A percentile compares a stretch with the other conserved stretches of the same genome.
These are phyloP conservation scores for Acaromyces ingoldii DNA, from an alignment of 1,284 basidiomycete species.

Conservation along the genomic window DNA sequence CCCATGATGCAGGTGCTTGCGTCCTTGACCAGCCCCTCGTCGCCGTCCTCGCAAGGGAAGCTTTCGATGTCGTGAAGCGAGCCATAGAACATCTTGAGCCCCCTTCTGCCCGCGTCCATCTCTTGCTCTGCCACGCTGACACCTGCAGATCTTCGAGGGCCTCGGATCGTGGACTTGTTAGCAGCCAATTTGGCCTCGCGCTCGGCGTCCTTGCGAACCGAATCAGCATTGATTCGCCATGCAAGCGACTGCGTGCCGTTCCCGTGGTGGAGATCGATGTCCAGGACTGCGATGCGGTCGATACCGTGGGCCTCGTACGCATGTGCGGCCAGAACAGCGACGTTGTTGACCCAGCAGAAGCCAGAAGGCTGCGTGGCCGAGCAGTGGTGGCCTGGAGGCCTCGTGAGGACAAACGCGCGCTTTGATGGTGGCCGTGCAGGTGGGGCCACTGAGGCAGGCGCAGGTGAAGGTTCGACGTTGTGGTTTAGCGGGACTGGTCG, in stretches of 20 bases:
- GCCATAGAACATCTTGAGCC: slow-evolving; percentile 73
- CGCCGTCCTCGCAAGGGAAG: slow-evolving; percentile 89
- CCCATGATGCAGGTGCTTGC: slow-evolving; percentile 72
- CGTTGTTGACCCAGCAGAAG: slow-evolving; percentile 87
- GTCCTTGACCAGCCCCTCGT: slow-evolving; percentile 70
- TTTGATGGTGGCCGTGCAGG: too few species aligned
- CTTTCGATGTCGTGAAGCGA: slow-evolving; percentile 82
- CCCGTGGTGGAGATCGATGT: slow-evolving; percentile 85
- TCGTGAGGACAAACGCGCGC: slow-evolving; percentile 44
- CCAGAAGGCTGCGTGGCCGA: slow-evolving; percentile 63
- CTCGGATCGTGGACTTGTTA: background rate
- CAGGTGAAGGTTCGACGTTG: too few species aligned
- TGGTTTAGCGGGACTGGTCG: too few species aligned
- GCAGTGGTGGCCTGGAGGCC: slow-evolving; percentile 52
- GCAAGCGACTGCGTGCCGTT: slow-evolving; percentile 84
- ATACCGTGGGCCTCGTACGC: slow-evolving; percentile 79
- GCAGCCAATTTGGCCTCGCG: slow-evolving; percentile 19
- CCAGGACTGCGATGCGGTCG: slow-evolving; percentile 76
- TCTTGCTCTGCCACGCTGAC: slow-evolving; percentile 6
- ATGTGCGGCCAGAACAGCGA: slow-evolving; percentile 81
- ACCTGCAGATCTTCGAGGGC: background rate
- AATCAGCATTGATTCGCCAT: slow-evolving; percentile 87
- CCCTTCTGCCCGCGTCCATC: slow-evolving; percentile 20
- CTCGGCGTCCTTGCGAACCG: slow-evolving; percentile 51
- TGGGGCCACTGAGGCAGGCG: too few species aligned